Evolutionary conservation across 768 basidiomycete genomes (phyloP).

Genomic region (Phaeotremella fagi): DNA sequence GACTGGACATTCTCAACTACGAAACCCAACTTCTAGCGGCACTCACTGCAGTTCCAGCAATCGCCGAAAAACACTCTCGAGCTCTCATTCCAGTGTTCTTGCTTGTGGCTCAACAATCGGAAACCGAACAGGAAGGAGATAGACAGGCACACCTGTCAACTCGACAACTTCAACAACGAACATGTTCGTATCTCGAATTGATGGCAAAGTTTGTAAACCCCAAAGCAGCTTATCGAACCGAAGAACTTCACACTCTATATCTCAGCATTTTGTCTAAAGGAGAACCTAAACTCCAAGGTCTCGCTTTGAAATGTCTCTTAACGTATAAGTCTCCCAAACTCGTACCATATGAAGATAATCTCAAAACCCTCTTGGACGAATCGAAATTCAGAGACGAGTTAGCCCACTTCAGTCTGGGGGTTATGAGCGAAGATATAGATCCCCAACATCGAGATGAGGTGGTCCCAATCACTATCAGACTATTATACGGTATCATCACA

Average conservation of each 20-base stretch:
- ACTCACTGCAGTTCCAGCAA: slow-evolving; percentile 62
- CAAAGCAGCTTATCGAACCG: slow-evolving; percentile 72
- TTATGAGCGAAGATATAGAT: slow-evolving; percentile 55
- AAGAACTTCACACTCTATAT: slow-evolving; percentile 64
- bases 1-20: slow-evolving; percentile 71
- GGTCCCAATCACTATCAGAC: slow-evolving; percentile 64
- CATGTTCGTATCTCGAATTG: slow-evolving; percentile 72
- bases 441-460: slow-evolving; percentile 60
- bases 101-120: slow-evolving; percentile 43
- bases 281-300: slow-evolving; percentile 68
- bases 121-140: slow-evolving; percentile 15
- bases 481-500: slow-evolving; percentile 83
- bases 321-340: slow-evolving; percentile 70
- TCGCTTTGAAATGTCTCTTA: slow-evolving; percentile 71
- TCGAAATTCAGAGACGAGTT: slow-evolving; percentile 86
- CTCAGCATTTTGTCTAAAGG: slow-evolving; percentile 74
- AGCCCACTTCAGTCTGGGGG: slow-evolving; percentile 60
- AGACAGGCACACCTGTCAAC: slow-evolving; percentile 49
- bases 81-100: slow-evolving; percentile 84
- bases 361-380: slow-evolving; percentile 72
- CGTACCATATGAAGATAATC: slow-evolving; percentile 58
- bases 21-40: slow-evolving; percentile 72
- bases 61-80: slow-evolving; percentile 82
- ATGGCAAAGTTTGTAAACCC: slow-evolving; percentile 89
- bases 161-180: slow-evolving; percentile 45